Conservation (phyloP, 306 rosid genomes). For the Casuarina cunninghamiana region DNA sequence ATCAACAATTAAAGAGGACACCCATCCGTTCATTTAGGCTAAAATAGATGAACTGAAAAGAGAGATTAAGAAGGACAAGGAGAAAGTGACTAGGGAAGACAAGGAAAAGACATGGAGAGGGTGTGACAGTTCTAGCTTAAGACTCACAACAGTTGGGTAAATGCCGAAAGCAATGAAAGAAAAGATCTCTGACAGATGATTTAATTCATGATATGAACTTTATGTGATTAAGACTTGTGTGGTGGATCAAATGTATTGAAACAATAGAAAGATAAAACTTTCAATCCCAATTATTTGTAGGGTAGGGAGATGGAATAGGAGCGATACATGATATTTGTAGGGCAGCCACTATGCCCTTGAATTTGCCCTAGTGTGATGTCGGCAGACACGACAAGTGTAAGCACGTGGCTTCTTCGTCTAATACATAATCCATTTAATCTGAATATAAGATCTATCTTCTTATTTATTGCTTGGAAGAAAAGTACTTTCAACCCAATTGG, state of each 20-base stretch:
- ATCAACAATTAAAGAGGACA: neutral
- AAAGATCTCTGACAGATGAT: neutral
- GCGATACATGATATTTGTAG: too few relatives aligned
- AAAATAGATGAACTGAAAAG: too few relatives aligned
- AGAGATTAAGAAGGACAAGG: too few relatives aligned
- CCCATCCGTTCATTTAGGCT: neutral
- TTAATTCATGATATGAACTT: neutral
- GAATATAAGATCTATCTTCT: too few relatives aligned
- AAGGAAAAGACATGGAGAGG: too few relatives aligned
- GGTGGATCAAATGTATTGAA: neutral
- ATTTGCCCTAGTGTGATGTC: conserved; percentile 16
- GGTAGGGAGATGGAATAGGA: too few relatives aligned
- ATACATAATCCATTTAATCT: too few relatives aligned
- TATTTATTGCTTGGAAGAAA: too few relatives aligned
- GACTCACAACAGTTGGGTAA: too few relatives aligned
- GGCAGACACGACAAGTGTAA: conserved; percentile 2
- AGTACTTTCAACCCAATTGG: neutral
- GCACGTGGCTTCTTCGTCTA: neutral
- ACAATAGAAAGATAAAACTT: neutral
- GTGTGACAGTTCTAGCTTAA: too few relatives aligned
- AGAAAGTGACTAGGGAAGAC: too few relatives aligned
- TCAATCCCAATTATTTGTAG: neutral
- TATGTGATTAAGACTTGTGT: neutral
- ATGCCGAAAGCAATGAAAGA: neutral
- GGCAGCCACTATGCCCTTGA: neutral